phyloP scores from a whole-genome alignment of 176 grass and related monocot species.

The Thalia dealbata region DNA sequence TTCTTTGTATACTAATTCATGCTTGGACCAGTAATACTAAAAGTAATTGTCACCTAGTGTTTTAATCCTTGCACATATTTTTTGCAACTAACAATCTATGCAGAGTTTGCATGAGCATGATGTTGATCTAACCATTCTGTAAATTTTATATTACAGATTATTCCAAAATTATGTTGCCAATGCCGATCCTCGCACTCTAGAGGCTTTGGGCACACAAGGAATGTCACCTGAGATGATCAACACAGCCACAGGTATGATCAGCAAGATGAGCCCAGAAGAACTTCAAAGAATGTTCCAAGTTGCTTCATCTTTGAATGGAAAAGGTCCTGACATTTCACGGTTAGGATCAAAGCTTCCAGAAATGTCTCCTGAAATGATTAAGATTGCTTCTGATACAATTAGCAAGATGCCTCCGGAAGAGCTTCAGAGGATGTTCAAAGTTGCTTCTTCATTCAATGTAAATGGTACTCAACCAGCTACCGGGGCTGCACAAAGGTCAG shows the following conservation, averaged over 20 bases:
- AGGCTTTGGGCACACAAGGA: conserved; percentile 51
- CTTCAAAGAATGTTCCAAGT: conserved; percentile 81
- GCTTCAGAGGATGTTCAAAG: conserved; percentile 65
- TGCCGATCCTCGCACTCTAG: conserved; percentile 27
- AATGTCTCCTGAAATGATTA: conserved; percentile 86
- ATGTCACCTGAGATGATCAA: conserved; percentile 84
- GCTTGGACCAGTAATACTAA: no score
- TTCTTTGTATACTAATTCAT: no score
- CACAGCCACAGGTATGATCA: conserved; percentile 64
- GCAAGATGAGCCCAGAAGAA: conserved; percentile 85
- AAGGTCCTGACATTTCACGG: conserved; percentile 36
- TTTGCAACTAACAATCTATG: neutral
- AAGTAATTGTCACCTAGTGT: no score
- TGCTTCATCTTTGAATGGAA: conserved; percentile 62
- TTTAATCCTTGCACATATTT: neutral
- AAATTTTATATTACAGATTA: conserved; percentile 33
- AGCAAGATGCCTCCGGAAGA: conserved; percentile 83
- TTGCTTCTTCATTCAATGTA: conserved; percentile 55
- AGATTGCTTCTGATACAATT: conserved; percentile 75
- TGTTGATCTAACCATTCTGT: conserved; percentile 5
- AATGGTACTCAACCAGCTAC: conserved; percentile 29
- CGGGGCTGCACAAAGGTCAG: conserved; percentile 13
- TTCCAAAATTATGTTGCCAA: conserved; percentile 53
- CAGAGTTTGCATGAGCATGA: neutral
- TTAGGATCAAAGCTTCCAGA: conserved; percentile 61